Base-by-base conservation (phyloP, 2,329 filamentous ascomycete genomes). In the Lecanicillium sp. region DNA sequence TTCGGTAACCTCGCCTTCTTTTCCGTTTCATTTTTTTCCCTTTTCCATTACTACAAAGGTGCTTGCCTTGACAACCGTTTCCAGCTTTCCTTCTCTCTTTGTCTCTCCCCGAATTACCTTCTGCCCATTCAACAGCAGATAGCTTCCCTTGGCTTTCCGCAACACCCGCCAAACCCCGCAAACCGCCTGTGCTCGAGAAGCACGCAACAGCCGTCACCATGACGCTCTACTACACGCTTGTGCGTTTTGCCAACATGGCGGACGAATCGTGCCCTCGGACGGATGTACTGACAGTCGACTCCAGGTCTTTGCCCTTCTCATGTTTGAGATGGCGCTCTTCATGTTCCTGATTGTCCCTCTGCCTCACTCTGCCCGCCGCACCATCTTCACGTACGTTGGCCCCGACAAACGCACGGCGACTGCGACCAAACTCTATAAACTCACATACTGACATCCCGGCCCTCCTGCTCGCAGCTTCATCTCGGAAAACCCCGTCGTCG, bases 321-420 rank as follows among this genome's bases (percentile, higher is more conserved):
- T 93, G 69, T 75, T 82, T 60, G 87, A 93, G 81, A 91, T 93
- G 86, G 72, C 72, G 52, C 72, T 94, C 59, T 90, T 90, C 71
- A 79, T 87, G 75, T 72, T 86, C 56, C 77, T 91, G 60, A 82
- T 91, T 69, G 66, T 98, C 48, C 93, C 93, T 20, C 79, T 97
- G 60, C 93, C 93, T 38, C 96, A 95, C 73, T 83, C 78, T 55
- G 69, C 87, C 66, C 89, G 88, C 71, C 83, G 89, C 63, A 88
- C 81, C 73, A 81, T 96, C 64, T 95, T 96, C 66, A 79, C 75
- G 77, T 82, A 69, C 44, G 77, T 69, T 24, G 27, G 15, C 11
- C n/a, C 27, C 40, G n/a, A 32, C 26, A 24, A 21, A n/a, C 26
- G 20, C 48, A 19, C 5, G 15, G 24, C 37, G 11, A 35, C 26